Conservation (phyloP, 2,329 filamentous ascomycete genomes). For the Pseudogymnoascus sp. region DNA sequence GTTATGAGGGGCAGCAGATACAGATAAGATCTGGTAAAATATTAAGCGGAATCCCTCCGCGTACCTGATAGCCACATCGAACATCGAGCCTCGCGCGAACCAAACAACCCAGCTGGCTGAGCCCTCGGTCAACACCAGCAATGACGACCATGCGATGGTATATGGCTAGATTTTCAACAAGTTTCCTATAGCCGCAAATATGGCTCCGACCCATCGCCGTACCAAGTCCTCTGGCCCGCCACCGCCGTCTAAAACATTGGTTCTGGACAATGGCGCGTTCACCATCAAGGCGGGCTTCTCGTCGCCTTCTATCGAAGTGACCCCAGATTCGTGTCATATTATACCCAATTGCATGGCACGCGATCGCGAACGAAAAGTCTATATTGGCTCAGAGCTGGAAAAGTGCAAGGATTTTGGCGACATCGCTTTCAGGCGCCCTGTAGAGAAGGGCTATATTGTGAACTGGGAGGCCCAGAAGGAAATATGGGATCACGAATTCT, state of each 20-base stretch:
- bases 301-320: slow-evolving; percentile 30
- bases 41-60: slow-evolving; percentile 1
- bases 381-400: slow-evolving; percentile 71
- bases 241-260: slow-evolving; percentile 61
- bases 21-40: slow-evolving; percentile 9
- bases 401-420: slow-evolving; percentile 85
- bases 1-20: not conserved
- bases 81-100: not conserved
- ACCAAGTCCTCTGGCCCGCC: slow-evolving; percentile 44
- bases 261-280: slow-evolving; percentile 90
- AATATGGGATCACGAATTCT: slow-evolving; percentile 88
- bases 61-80: not conserved
- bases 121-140: not conserved
- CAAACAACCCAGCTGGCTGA: not conserved
- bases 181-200: slow-evolving; percentile 20
- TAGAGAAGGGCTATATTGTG: slow-evolving; percentile 91
- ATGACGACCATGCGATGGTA: not conserved
- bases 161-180: not conserved
- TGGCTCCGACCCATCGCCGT: slow-evolving; percentile 33
- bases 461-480: slow-evolving; percentile 96
- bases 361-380: slow-evolving; percentile 69
- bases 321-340: slow-evolving; percentile 51
- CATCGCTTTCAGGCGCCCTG: slow-evolving; percentile 75
- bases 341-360: slow-evolving; percentile 88
- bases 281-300: slow-evolving; percentile 82